Percentiles rank a stretch among this genome's conserved stretches.
phyloP scores from a whole-genome alignment of 2,329 filamentous ascomycete species.

The Phyllosticta paracitricarpa region DNA sequence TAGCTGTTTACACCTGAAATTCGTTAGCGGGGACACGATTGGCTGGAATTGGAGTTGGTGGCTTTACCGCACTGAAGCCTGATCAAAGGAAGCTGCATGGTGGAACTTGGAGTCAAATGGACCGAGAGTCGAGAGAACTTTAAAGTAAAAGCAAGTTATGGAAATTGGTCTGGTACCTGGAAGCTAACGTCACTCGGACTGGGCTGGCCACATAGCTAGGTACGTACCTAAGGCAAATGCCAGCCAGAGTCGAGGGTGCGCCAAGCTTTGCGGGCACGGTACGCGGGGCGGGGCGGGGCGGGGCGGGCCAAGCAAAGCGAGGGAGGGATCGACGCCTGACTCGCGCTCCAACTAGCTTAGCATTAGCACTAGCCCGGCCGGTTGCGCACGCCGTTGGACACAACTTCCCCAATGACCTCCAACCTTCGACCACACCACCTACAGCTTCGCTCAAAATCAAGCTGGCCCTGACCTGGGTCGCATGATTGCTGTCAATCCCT shows the following conservation, averaged over 20 bases:
- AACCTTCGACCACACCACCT: not conserved
- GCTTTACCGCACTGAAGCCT: constrained; percentile 63
- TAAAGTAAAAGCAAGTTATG: not conserved
- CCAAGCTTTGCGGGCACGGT: not conserved
- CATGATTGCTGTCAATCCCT: not conserved
- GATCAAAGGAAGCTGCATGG: constrained; percentile 70
- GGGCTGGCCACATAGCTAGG: too few species aligned
- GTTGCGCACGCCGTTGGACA: not conserved
- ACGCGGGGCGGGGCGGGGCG: too few species aligned
- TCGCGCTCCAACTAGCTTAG: not conserved
- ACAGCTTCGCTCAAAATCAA: not conserved
- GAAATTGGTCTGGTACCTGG: not conserved
- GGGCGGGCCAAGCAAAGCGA: not conserved
- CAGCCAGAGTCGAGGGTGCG: too few species aligned
- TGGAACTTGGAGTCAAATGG: not conserved
- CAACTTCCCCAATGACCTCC: not conserved
- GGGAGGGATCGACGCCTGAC: not conserved
- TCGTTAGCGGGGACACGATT: constrained; percentile 19
- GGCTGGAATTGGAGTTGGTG: not conserved
- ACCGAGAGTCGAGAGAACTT: not conserved
- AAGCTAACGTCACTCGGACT: not conserved
- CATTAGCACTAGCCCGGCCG: not conserved
- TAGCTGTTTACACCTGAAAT: constrained; percentile 87
- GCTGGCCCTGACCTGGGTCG: not conserved
- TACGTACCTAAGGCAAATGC: too few species aligned